Percentiles rank a stretch among this genome's conserved stretches.
Evolutionary conservation across 1,284 basidiomycete species (phyloP).

Genomic region (Cryptococcus amylolentus): DNA sequence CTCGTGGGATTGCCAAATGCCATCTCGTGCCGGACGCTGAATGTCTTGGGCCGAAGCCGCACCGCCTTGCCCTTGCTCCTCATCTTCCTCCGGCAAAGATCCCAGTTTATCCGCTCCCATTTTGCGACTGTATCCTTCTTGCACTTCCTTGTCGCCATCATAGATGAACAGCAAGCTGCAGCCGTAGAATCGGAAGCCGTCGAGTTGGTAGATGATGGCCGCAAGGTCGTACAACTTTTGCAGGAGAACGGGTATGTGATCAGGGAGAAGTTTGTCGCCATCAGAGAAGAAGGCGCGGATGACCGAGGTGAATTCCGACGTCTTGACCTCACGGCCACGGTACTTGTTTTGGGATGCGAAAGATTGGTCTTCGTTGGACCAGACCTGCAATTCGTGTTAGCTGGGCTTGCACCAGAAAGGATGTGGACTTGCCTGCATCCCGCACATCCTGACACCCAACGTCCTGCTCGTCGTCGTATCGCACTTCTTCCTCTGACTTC

Average conservation of each 20-base stretch:
- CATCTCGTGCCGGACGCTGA: conserved; percentile 3
- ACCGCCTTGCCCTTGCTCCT: background rate
- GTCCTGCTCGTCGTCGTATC: conserved; percentile 89
- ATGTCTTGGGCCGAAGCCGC: background rate
- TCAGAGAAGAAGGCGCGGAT: conserved; percentile 81
- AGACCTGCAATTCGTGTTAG: conserved; percentile 60
- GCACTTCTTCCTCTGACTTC: conserved; percentile 97
- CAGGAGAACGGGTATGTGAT: conserved; percentile 88
- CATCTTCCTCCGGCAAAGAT: conserved; percentile 16
- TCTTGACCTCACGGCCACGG: conserved; percentile 81
- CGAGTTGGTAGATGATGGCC: conserved; percentile 77
- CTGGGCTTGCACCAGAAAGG: background rate
- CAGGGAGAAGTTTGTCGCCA: conserved; percentile 74
- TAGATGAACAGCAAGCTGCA: conserved; percentile 96
- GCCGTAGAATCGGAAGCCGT: conserved; percentile 96
- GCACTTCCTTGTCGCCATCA: conserved; percentile 85
- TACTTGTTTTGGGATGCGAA: conserved; percentile 98
- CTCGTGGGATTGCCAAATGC: conserved; percentile 24
- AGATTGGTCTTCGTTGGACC: conserved; percentile 74
- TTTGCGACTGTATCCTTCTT: conserved; percentile 55
- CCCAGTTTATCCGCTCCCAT: conserved; percentile 6
- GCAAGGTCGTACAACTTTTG: conserved; percentile 93
- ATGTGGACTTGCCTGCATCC: conserved; percentile 81
- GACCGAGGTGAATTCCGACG: conserved; percentile 77
- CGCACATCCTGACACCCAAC: conserved; percentile 90